phyloP scores from a whole-genome alignment of 2,329 filamentous ascomycete genomes.

The Amylocarpus encephaloides region DNA sequence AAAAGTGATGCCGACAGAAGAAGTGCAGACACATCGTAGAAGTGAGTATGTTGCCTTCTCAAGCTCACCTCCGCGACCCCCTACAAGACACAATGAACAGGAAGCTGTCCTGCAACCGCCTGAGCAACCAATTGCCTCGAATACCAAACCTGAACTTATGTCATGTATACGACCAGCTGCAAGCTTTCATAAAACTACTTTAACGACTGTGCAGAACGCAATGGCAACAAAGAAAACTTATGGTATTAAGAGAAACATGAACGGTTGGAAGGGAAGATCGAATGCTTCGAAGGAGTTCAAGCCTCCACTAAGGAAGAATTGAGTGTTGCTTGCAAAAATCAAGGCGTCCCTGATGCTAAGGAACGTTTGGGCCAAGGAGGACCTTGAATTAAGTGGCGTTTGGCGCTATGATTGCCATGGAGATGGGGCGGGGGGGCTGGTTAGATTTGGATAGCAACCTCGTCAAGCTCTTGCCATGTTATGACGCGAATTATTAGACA shows the following conservation, averaged over 20 bases:
- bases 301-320: too few relatives aligned
- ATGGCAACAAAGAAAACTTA: slow-evolving; percentile 38
- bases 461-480: too few relatives aligned
- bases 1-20: slow-evolving; percentile 7
- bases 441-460: too few relatives aligned
- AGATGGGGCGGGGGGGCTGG: too few relatives aligned
- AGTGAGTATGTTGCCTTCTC: slow-evolving; percentile 30
- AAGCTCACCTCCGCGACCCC: slow-evolving; percentile 24
- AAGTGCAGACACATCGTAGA: slow-evolving; percentile 8
- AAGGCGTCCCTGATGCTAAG: too few relatives aligned
- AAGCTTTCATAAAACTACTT: slow-evolving; percentile 24
- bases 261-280: slow-evolving; percentile 38
- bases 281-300: slow-evolving; percentile 4
- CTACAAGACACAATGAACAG: slow-evolving; percentile 1
- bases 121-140: slow-evolving; percentile 8
- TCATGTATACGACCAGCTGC: slow-evolving; percentile 22
- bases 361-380: too few relatives aligned
- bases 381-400: too few relatives aligned
- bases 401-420: too few relatives aligned
- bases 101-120: slow-evolving; percentile 8
- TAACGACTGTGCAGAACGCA: slow-evolving; percentile 3
- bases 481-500: too few relatives aligned
- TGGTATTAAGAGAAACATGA: slow-evolving; percentile 42
- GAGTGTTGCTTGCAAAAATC: too few relatives aligned
- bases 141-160: slow-evolving; percentile 18